These are phyloP conservation scores for Alternaria metachromatica DNA, from an alignment of 2,329 filamentous ascomycete species.

Conservation along the genomic window DNA sequence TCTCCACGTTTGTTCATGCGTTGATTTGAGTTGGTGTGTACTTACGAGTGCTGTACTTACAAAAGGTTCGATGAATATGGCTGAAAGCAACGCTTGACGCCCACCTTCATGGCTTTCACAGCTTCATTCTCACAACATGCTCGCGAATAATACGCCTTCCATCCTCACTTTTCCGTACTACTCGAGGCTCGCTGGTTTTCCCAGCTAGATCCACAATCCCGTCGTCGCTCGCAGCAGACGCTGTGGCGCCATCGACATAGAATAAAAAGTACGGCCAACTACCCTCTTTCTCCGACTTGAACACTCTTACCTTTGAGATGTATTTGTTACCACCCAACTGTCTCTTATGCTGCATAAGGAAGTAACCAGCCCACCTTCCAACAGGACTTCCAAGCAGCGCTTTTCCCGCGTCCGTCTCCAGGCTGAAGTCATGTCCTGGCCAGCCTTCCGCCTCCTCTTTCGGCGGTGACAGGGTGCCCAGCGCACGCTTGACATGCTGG, in stretches of 20 bases:
- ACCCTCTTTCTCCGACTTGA: slow-evolving; percentile 14
- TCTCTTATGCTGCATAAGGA: slow-evolving; percentile 21
- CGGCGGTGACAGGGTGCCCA: slow-evolving; percentile 7
- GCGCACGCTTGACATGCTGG: slow-evolving; percentile 15
- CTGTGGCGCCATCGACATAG: not conserved
- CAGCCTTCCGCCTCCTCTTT: slow-evolving; percentile 10
- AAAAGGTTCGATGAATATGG: too few relatives aligned
- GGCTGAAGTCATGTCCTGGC: slow-evolving; percentile 25
- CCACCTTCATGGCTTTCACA: too few relatives aligned
- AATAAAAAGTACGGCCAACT: not conserved
- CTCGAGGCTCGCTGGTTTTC: too few relatives aligned
- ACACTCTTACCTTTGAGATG: slow-evolving; percentile 19
- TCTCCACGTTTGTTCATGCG: too few relatives aligned
- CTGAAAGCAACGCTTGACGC: too few relatives aligned
- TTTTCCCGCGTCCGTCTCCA: slow-evolving; percentile 22
- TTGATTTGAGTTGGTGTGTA: too few relatives aligned
- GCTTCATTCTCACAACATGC: too few relatives aligned
- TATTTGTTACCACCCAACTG: slow-evolving; percentile 16
- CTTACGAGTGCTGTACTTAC: too few relatives aligned
- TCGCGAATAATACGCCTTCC: too few relatives aligned
- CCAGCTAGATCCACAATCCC: too few relatives aligned
- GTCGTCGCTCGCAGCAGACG: not conserved
- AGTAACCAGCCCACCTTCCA: slow-evolving; percentile 22
- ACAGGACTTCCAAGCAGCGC: slow-evolving; percentile 23
- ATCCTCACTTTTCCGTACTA: too few relatives aligned